Evolutionary conservation across 495 filamentous ascomycete species (phyloP), one percentile per base, ranked within the genome.

Genomic region (Neurospora sp.): DNA sequence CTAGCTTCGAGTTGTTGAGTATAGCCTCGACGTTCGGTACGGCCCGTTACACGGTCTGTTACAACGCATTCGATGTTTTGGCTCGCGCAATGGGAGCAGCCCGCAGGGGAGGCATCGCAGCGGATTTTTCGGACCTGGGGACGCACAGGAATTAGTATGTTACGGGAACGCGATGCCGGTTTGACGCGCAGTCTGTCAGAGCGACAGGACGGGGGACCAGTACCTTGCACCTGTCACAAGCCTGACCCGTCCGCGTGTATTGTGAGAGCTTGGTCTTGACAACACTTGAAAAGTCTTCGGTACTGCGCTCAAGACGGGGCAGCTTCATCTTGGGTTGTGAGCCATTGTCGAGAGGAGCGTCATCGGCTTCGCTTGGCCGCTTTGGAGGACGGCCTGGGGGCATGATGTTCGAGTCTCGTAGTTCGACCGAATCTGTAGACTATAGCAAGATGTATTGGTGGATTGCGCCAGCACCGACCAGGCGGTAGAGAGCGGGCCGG

Each of bases 161-260:
- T 35, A 69, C 54, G 54, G 27, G 27, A 66, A 66, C 54, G 54
- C 44, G 44, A 38, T 66, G 44, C 16, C 42, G 42, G 71, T 35
- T 18, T 12, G 71, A 4, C 27, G 46, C 35, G 54, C 54, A 62
- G 54, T 3, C 54, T 66, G 54, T 35, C 54, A 66, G 27, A 37
- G 54, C 54, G 27, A 66, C 27, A 66, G 75, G 72, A n/a, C 31
- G 70, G 71, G 71, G 70, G 27, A 71, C 70, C 81, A 87, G 73
- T 83, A 94, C 93, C 86, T 94, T 94, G 86, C 94, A 97, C 70
- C 94, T 87, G 78, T 97, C 94, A 85, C 94, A 97, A 5, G 94
- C 94, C 80, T 96, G 93, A 4, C 92, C 92, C 0, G 92, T 96
- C 20, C 93, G 86, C 23, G 87, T 89, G 70, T 90, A 90, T 23